Conservation (phyloP, 768 basidiomycete genomes). For the Leucocoprinus birnbaumii region DNA sequence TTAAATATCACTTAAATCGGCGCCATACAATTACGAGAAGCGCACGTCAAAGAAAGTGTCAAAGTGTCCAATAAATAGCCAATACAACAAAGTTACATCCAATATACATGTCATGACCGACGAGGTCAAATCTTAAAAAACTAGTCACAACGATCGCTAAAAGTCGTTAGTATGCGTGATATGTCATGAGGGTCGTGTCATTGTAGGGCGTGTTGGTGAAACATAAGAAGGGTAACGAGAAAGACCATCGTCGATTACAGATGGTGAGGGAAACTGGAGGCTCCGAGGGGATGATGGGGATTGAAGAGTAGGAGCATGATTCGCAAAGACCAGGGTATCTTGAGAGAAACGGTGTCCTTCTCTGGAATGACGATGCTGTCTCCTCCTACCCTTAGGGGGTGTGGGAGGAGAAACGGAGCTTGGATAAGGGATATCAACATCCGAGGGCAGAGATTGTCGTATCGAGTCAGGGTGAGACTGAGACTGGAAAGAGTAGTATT, state of each 20-base stretch:
- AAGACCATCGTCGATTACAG: neutral
- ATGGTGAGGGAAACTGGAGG: neutral
- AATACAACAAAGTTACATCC: neutral
- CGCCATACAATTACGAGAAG: no score
- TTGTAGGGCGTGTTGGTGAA: neutral
- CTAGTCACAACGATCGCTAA: neutral
- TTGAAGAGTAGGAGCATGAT: neutral
- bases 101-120: conserved; percentile 1
- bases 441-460: neutral
- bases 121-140: no score
- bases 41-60: no score
- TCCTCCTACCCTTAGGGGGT: neutral
- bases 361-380: neutral
- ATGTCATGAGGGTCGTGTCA: conserved; percentile 3
- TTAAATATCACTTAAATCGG: no score
- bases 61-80: no score
- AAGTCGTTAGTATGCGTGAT: neutral
- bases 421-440: neutral
- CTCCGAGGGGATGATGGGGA: neutral
- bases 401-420: neutral
- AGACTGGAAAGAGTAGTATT: neutral
- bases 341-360: neutral
- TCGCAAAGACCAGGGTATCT: neutral
- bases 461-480: neutral
- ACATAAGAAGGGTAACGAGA: conserved; percentile 8